phyloP scores from a whole-genome alignment of 768 basidiomycete species.

The button mushroom (Agaricus bisporus) region DNA sequence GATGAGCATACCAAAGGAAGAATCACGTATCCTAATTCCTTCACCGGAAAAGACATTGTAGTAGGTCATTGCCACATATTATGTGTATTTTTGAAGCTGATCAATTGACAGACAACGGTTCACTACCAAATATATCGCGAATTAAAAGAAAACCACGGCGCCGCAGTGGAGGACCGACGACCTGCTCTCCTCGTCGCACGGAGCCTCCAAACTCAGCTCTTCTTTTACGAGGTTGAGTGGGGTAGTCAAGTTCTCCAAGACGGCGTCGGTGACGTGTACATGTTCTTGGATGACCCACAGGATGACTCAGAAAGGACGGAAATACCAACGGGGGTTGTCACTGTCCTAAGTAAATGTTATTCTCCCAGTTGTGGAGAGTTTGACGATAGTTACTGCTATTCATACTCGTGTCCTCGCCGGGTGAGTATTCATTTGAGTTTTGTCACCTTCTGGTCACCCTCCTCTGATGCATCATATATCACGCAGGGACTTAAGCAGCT shows the following conservation, averaged over 20 bases:
- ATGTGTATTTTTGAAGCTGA: not conserved
- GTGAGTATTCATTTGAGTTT: constrained; percentile 24
- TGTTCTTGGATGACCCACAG: constrained; percentile 85
- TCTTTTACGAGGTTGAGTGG: constrained; percentile 98
- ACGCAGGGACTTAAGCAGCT: constrained; percentile 21
- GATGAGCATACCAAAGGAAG: constrained; percentile 88
- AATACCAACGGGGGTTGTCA: constrained; percentile 84
- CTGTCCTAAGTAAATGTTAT: constrained; percentile 85
- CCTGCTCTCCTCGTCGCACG: constrained; percentile 84
- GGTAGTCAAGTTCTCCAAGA: constrained; percentile 78
- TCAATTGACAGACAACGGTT: constrained; percentile 61
- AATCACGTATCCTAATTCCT: constrained; percentile 83
- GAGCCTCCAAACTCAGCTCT: constrained; percentile 84
- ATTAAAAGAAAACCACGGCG: constrained; percentile 59
- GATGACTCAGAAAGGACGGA: constrained; percentile 58
- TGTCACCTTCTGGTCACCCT: not conserved
- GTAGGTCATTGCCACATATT: constrained; percentile 14
- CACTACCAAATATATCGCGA: constrained; percentile 81
- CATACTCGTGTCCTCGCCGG: constrained; percentile 72
- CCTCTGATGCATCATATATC: constrained; percentile 1
- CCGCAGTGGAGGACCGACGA: constrained; percentile 65
- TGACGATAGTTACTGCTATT: constrained; percentile 66
- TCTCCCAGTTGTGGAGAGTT: constrained; percentile 71
- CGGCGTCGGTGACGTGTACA: constrained; percentile 91
- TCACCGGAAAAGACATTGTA: constrained; percentile 80